A percentile compares a stretch with the other conserved stretches of the same genome.
Evolutionary conservation across 805 yeast genomes (phyloP).

Genomic region (Wickerhamiella siamensis): DNA sequence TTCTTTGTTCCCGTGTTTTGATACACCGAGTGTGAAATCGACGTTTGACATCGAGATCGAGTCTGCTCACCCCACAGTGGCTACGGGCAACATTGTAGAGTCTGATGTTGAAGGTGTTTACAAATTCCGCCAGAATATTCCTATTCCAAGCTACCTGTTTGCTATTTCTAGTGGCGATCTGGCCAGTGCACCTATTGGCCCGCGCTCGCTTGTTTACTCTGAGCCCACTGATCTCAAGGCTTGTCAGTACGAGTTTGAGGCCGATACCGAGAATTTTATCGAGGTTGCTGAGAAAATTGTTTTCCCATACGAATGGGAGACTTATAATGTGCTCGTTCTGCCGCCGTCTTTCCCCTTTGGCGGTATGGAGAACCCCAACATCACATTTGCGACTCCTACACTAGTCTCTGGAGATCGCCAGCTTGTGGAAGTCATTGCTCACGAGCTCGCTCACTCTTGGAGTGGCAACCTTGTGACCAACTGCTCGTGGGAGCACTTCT

Average conservation of each 20-base stretch:
- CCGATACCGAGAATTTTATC: slow-evolving; percentile 64
- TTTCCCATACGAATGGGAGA: slow-evolving; percentile 72
- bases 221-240: slow-evolving; percentile 56
- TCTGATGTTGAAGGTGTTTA: slow-evolving; percentile 24
- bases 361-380: slow-evolving; percentile 90
- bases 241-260: slow-evolving; percentile 66
- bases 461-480: slow-evolving; percentile 83
- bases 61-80: slow-evolving; percentile 55
- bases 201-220: slow-evolving; percentile 68
- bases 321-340: slow-evolving; percentile 64
- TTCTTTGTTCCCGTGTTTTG: slow-evolving; percentile 77
- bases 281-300: slow-evolving; percentile 61
- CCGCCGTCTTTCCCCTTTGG: slow-evolving; percentile 77
- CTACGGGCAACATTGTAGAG: slow-evolving; percentile 46
- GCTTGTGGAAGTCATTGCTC: slow-evolving; percentile 82
- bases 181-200: slow-evolving; percentile 55
- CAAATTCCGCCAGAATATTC: slow-evolving; percentile 55
- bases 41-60: slow-evolving; percentile 42
- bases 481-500: slow-evolving; percentile 84
- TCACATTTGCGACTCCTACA: slow-evolving; percentile 85
- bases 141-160: slow-evolving; percentile 72
- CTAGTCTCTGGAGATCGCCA: slow-evolving; percentile 71
- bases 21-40: slow-evolving; percentile 74
- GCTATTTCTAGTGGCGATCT: slow-evolving; percentile 80
- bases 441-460: slow-evolving; percentile 89